These are phyloP conservation scores for Hypoxylon sp. DNA, from an alignment of 2,329 filamentous ascomycete genomes.

Conservation along the genomic window DNA sequence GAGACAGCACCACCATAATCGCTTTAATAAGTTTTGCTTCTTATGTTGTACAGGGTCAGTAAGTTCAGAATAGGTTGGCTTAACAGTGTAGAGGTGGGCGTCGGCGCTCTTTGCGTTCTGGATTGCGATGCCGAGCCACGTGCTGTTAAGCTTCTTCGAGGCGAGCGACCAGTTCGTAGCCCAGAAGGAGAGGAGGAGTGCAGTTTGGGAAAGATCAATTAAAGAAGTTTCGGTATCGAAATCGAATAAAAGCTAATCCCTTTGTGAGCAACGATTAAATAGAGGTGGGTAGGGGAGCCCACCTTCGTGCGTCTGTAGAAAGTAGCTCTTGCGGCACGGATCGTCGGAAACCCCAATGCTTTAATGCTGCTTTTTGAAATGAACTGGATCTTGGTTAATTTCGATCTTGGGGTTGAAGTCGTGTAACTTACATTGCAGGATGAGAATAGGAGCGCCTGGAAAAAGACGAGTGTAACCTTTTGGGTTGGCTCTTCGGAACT, in stretches of 20 bases:
- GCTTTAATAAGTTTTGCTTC: conserved; percentile 62
- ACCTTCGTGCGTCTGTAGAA: conserved; percentile 63
- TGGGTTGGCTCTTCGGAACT: conserved; percentile 45
- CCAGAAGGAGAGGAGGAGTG: conserved; percentile 58
- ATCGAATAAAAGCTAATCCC: conserved; percentile 59
- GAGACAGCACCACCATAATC: conserved; percentile 70
- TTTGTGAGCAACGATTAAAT: conserved; percentile 7
- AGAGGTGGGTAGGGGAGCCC: conserved; percentile 10
- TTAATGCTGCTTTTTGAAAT: conserved; percentile 59
- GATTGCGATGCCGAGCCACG: conserved; percentile 66
- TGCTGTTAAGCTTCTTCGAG: conserved; percentile 60
- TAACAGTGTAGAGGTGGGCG: conserved; percentile 59
- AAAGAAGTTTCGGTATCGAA: conserved; percentile 62
- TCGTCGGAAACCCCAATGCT: conserved; percentile 60
- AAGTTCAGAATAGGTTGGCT: conserved; percentile 51
- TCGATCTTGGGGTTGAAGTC: background rate
- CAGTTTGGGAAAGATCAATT: conserved; percentile 59
- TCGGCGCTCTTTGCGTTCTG: conserved; percentile 64
- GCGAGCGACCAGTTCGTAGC: conserved; percentile 59
- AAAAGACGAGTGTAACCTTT: conserved; percentile 61
- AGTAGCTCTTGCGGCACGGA: conserved; percentile 60
- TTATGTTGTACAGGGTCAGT: conserved; percentile 55
- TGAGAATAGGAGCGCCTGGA: conserved; percentile 63
- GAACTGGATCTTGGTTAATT: conserved; percentile 51
- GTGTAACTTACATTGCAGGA: conserved; percentile 56